A percentile compares a stretch with the other conserved stretches of the same genome.
Evolutionary conservation across 805 yeast genomes (phyloP).

Genomic region (Danielozyma ontarioensis): DNA sequence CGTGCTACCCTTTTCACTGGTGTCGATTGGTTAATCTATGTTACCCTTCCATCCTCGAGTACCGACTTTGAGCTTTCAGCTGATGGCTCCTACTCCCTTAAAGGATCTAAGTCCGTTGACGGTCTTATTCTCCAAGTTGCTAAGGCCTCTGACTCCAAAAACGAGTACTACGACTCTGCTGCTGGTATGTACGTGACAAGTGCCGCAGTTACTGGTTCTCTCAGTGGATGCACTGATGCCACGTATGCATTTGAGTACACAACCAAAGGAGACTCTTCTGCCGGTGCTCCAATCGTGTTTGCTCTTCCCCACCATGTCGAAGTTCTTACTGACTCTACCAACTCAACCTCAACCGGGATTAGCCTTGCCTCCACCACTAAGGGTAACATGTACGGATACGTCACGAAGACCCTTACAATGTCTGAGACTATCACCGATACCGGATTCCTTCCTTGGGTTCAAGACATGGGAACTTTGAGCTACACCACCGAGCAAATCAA

Average conservation of each 20-base stretch:
- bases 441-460: constrained; percentile 43
- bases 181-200: constrained; percentile 64
- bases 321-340: constrained; percentile 24
- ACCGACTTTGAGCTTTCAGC: constrained; percentile 22
- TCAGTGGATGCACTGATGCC: constrained; percentile 40
- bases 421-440: constrained; percentile 35
- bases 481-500: constrained; percentile 43
- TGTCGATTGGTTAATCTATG: constrained; percentile 49
- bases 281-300: constrained; percentile 43
- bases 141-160: constrained; percentile 6
- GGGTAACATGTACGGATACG: constrained; percentile 45
- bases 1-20: constrained; percentile 33
- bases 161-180: constrained; percentile 51
- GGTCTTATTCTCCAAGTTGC: constrained; percentile 9
- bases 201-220: constrained; percentile 44
- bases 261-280: constrained; percentile 46
- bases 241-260: constrained; percentile 43
- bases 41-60: constrained; percentile 21
- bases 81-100: constrained; percentile 26
- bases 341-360: constrained; percentile 35
- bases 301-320: constrained; percentile 52
- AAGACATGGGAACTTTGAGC: constrained; percentile 23
- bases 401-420: constrained; percentile 34
- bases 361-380: constrained; percentile 43
- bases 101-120: constrained; percentile 30